phyloP scores from a whole-genome alignment of 2,329 filamentous ascomycete species.

The Penicillium aurantiogriseum region DNA sequence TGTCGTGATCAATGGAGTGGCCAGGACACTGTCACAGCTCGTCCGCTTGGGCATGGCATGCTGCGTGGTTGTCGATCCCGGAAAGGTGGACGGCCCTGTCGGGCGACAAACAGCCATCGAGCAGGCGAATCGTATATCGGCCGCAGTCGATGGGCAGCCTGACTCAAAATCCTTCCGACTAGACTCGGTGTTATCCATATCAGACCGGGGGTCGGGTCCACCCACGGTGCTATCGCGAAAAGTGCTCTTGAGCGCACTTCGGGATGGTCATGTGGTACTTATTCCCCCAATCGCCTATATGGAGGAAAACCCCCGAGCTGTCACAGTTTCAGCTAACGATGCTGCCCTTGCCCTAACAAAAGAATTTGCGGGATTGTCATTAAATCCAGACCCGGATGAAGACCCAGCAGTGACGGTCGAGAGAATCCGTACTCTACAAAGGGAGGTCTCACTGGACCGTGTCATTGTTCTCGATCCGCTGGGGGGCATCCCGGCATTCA shows the following conservation, averaged over 20 bases:
- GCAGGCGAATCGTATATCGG: slow-evolving; percentile 72
- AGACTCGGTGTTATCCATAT: slow-evolving; percentile 54
- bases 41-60: slow-evolving; percentile 77
- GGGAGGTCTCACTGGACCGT: slow-evolving; percentile 69
- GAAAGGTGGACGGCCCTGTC: slow-evolving; percentile 45
- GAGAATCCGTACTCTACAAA: slow-evolving; percentile 44
- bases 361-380: slow-evolving; percentile 69
- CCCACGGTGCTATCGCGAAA: slow-evolving; percentile 44
- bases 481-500: slow-evolving; percentile 74
- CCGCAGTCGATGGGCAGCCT: slow-evolving; percentile 69
- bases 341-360: slow-evolving; percentile 73
- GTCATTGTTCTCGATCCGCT: slow-evolving; percentile 85
- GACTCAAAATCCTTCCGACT: slow-evolving; percentile 67
- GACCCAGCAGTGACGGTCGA: slow-evolving; percentile 42
- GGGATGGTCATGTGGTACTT: slow-evolving; percentile 68
- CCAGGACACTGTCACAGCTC: slow-evolving; percentile 79
- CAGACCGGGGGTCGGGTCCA: slow-evolving; percentile 33
- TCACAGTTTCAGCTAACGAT: slow-evolving; percentile 57
- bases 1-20: slow-evolving; percentile 69
- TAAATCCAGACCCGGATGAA: slow-evolving; percentile 44
- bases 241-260: slow-evolving; percentile 64
- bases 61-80: slow-evolving; percentile 75
- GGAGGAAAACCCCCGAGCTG: slow-evolving; percentile 47
- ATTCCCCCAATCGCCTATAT: slow-evolving; percentile 65
- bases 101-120: slow-evolving; percentile 52